A percentile compares a stretch with the other conserved stretches of the same genome.
These are phyloP conservation scores for Corylus americana DNA, from an alignment of 306 rosid genomes.

Conservation along the genomic window DNA sequence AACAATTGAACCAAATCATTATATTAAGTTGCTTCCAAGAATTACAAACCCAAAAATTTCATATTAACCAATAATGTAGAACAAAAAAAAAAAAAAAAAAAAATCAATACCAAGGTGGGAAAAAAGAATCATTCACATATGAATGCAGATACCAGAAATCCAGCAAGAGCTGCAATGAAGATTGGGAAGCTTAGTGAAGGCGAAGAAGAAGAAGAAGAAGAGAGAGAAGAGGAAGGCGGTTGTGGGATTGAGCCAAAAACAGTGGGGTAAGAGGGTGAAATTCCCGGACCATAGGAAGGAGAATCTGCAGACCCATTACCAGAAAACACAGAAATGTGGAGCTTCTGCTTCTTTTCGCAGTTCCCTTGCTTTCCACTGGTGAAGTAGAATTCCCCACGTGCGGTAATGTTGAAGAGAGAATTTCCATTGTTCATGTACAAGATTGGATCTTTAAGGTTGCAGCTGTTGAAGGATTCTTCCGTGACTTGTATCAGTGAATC, in stretches of 20 bases:
- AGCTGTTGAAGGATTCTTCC: conserved; percentile 53
- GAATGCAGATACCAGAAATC: conserved; percentile 25
- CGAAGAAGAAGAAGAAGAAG: conserved; percentile 56
- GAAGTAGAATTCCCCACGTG: conserved; percentile 67
- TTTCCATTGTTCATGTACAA: conserved; percentile 77
- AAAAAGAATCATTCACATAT: background rate
- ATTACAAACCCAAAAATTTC: conserved; percentile 10
- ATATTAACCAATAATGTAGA: background rate
- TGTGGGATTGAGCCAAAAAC: conserved; percentile 80
- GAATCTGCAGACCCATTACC: conserved; percentile 44
- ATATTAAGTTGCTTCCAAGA: background rate
- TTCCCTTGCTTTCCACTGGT: conserved; percentile 70
- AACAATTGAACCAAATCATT: background rate
- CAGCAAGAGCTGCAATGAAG: conserved; percentile 27
- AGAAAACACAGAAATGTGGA: conserved; percentile 49
- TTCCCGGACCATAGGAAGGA: conserved; percentile 50
- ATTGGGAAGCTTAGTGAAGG: conserved; percentile 24
- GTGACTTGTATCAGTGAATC: conserved; percentile 91
- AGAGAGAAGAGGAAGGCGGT: conserved; percentile 28
- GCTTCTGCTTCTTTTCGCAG: conserved; percentile 75
- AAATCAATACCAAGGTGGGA: conserved; percentile 2
- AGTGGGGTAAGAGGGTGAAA: conserved; percentile 74
- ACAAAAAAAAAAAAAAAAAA: background rate
- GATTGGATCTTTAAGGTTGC: conserved; percentile 79
- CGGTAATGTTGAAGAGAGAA: conserved; percentile 78